Evolutionary conservation across 495 filamentous ascomycete species (phyloP).

Genomic region (Hyaloscypha finlandica): DNA sequence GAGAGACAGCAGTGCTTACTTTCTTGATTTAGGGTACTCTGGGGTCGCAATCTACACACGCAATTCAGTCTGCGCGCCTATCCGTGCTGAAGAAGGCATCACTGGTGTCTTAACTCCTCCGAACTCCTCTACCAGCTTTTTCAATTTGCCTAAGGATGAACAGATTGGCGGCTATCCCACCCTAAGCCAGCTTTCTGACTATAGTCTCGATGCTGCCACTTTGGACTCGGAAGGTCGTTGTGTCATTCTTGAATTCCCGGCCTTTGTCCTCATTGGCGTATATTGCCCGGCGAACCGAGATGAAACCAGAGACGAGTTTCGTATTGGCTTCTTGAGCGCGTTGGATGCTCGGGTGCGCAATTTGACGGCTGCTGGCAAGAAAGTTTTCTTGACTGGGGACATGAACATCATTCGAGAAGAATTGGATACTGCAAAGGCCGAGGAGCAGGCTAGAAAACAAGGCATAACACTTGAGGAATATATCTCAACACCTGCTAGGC

Average conservation of each 20-base stretch:
- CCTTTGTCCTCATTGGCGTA: conserved; percentile 87
- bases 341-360: conserved; percentile 85
- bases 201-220: conserved; percentile 62
- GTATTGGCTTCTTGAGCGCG: conserved; percentile 74
- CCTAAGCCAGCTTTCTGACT: conserved; percentile 59
- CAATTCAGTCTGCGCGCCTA: conserved; percentile 83
- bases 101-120: conserved; percentile 80
- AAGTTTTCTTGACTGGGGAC: conserved; percentile 83
- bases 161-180: conserved; percentile 92
- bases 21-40: conserved; percentile 72
- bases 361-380: conserved; percentile 75
- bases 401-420: conserved; percentile 81
- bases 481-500: conserved; percentile 71
- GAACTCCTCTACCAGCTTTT: conserved; percentile 71
- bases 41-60: conserved; percentile 94
- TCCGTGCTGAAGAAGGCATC: conserved; percentile 91
- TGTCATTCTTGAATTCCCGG: conserved; percentile 91
- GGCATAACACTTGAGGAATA: conserved; percentile 66
- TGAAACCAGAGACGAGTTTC: conserved; percentile 80
- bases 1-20: conserved; percentile 7
- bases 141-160: conserved; percentile 73
- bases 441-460: conserved; percentile 71
- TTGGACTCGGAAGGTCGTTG: conserved; percentile 93
- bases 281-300: conserved; percentile 90
- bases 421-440: conserved; percentile 70